phyloP scores from a whole-genome alignment of 176 grass and related monocot genomes.

The Eleusine indica region DNA sequence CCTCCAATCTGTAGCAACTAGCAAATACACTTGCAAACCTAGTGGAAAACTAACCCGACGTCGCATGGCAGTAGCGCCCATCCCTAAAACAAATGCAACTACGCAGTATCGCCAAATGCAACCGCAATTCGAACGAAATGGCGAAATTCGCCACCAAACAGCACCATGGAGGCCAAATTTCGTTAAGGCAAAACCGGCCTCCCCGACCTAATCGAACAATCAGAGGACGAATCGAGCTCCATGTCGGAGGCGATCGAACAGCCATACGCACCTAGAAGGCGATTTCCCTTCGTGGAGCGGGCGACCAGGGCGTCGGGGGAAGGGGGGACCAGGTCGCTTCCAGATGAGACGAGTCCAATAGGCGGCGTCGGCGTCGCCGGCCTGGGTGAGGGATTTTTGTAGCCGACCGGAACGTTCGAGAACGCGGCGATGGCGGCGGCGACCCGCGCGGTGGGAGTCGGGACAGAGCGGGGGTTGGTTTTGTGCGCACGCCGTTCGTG shows the following conservation, averaged over 20 bases:
- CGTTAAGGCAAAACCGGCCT: background rate
- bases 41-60: background rate
- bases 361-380: background rate
- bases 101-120: background rate
- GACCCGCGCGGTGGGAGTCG: background rate
- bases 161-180: background rate
- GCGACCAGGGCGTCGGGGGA: background rate
- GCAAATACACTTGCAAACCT: background rate
- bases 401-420: slow-evolving; percentile 28
- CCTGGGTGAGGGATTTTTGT: background rate
- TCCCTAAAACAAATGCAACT: background rate
- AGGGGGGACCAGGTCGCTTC: background rate
- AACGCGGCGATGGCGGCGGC: slow-evolving; percentile 10
- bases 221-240: background rate
- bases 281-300: background rate
- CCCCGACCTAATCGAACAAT: background rate
- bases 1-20: background rate
- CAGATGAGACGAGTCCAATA: background rate
- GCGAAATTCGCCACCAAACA: background rate
- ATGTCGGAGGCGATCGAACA: background rate
- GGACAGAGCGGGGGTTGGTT: background rate
- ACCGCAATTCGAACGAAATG: background rate
- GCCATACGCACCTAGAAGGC: slow-evolving; percentile 11
- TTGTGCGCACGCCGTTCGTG: background rate
- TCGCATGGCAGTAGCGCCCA: background rate